Base-by-base conservation (phyloP, 1,284 basidiomycete species). In the Marasmius fiardii region DNA sequence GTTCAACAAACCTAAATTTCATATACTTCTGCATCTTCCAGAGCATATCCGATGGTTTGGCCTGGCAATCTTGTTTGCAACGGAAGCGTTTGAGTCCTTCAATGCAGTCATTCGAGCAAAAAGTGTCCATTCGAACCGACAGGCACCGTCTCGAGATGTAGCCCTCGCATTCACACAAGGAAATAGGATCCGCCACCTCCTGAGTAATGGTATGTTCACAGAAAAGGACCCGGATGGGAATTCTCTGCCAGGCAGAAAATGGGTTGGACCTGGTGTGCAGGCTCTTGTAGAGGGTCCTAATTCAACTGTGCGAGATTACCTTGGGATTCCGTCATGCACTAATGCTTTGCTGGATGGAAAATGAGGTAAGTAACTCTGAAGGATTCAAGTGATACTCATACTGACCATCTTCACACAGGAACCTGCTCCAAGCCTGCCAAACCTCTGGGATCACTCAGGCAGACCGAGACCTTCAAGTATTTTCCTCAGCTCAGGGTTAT, bases 31-130 rank as follows among this genome's bases (percentile, higher is more conserved):
- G 0, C 70, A 72, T 52, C 63, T 74, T n/a, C 63, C 65, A 0
- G 58, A 55, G 0, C 68, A 74, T 61, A 67, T 74, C 34, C 58
- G 63, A 0, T 63, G 67, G 0, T 74, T 75, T 63, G 73, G 74
- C 0, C 74, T 72, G 21, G 71, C 71, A 0, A 70, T 74, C 7
- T 61, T 74, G 0, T 74, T 73, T 63, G 69, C 71, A 1, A 79
- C 76, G 0, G 76, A 80, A 51, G 65, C 56, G 0, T 80, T 79
- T 57, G 75, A 80, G 59, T 77, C 72, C 0, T 79, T 68, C 66
- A 80, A 80, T 64, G 68, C 70, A 1, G 65, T 80, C 5, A 76
- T 80, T 7, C 67, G 73, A 0, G 54, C 64, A 0, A 64, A 65
- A 16, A 78, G 76, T 58, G 61, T 80, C 1, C 69, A 76, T 37